A percentile compares a stretch with the other conserved stretches of the same genome.
Evolutionary conservation across 352 stramenopile genomes (phyloP).

Genomic region (Globisporangium uncinulatum): DNA sequence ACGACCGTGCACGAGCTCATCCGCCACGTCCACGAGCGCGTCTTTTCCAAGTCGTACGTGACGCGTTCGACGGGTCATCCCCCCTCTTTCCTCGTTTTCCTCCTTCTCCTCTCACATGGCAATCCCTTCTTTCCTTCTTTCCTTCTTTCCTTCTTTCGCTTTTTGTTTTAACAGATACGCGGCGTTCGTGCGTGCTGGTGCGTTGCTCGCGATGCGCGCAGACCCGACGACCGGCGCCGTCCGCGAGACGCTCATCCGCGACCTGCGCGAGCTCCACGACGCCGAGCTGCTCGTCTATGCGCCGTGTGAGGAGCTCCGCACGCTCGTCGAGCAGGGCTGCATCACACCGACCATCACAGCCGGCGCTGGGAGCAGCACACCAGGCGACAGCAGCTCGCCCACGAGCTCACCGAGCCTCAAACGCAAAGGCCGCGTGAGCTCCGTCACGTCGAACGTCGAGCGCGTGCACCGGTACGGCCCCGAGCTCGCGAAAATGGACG

Average conservation of each 20-base stretch:
- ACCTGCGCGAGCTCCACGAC: conserved; percentile 43
- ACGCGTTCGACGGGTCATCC: background rate
- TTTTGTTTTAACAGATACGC: conserved; percentile 13
- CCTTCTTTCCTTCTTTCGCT: background rate
- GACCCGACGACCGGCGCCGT: conserved; percentile 9
- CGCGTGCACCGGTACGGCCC: conserved; percentile 61
- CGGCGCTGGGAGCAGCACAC: background rate
- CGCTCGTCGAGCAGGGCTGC: conserved; percentile 65
- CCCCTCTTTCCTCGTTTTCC: conserved; percentile 1
- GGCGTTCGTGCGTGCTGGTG: conserved; percentile 41
- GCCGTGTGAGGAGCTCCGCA: conserved; percentile 65
- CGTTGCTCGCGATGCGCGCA: conserved; percentile 36
- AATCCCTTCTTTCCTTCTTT: background rate
- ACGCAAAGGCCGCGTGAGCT: conserved; percentile 61
- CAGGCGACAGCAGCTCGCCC: conserved; percentile 16
- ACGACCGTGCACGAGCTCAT: conserved; percentile 41
- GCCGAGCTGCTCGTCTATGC: conserved; percentile 63
- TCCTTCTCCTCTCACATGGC: background rate
- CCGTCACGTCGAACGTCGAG: conserved; percentile 64
- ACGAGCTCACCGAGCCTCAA: conserved; percentile 58
- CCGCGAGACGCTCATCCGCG: conserved; percentile 38
- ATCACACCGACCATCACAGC: conserved; percentile 46
- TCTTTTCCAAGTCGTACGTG: conserved; percentile 66
- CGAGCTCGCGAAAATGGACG: conserved; percentile 60
- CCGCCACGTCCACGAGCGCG: conserved; percentile 60